Percentiles rank a stretch among this genome's conserved stretches.
Conservation (phyloP, 441 rosid species). For the Sinapis alba region DNA sequence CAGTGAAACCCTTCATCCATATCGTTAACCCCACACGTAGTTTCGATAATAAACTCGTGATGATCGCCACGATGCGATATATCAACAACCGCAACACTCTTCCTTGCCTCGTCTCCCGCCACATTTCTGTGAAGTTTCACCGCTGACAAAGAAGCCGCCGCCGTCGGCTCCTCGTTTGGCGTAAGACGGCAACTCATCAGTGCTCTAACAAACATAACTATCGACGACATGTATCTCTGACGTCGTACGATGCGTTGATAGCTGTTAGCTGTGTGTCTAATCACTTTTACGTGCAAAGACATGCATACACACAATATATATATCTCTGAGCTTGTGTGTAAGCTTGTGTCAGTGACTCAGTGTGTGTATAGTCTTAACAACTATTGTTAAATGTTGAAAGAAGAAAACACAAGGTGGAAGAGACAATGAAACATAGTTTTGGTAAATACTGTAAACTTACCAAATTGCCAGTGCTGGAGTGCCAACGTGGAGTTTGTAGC, state of each 20-base stretch:
- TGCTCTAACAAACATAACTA: conserved; percentile 39
- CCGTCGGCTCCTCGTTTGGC: conserved; percentile 23
- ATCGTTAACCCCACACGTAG: conserved; percentile 6
- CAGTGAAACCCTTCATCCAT: conserved; percentile 25
- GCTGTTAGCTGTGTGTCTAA: background rate
- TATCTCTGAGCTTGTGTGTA: conserved; percentile 16
- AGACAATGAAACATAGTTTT: background rate
- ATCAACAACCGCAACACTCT: background rate
- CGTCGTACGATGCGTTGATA: background rate
- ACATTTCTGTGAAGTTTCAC: conserved; percentile 1
- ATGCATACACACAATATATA: background rate
- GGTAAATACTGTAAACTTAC: background rate
- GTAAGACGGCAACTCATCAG: conserved; percentile 39
- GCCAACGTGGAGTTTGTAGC: background rate
- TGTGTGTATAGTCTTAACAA: conserved; percentile 36
- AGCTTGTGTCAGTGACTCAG: conserved; percentile 25
- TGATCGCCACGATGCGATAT: background rate
- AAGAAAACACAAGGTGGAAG: conserved; percentile 3
- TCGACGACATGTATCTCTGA: conserved; percentile 34
- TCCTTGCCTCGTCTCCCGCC: background rate
- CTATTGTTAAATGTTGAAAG: conserved; percentile 17
- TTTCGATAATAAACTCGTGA: conserved; percentile 2
- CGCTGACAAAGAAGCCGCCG: background rate
- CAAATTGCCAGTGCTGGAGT: background rate
- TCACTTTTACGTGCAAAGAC: conserved; percentile 6